These are phyloP conservation scores for Polygonum maritimum DNA, from an alignment of 148 eudicot species.

Conservation along the genomic window DNA sequence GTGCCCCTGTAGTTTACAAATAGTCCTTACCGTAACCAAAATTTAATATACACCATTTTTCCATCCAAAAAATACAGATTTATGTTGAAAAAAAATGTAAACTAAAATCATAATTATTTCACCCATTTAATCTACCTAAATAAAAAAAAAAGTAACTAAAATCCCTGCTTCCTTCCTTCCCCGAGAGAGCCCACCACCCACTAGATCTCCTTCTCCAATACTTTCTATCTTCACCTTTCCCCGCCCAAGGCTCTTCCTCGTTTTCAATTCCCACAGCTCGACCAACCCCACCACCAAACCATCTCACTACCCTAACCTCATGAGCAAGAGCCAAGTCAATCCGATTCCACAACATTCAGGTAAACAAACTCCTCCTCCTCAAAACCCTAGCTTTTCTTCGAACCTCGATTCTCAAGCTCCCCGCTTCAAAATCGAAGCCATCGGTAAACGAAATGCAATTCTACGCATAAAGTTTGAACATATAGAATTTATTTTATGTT, in stretches of 20 bases:
- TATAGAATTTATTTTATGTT: too few species aligned
- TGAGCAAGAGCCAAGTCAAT: slow-evolving; percentile 25
- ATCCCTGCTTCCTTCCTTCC: not conserved
- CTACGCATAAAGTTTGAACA: too few species aligned
- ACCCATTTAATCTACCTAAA: too few species aligned
- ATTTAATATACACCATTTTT: too few species aligned
- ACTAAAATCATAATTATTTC: too few species aligned
- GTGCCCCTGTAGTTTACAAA: too few species aligned
- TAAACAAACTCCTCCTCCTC: not conserved
- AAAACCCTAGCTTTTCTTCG: slow-evolving; percentile 17
- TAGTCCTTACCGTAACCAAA: too few species aligned
- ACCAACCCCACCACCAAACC: slow-evolving; percentile 1
- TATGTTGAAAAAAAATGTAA: too few species aligned
- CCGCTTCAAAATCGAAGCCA: not conserved
- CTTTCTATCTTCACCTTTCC: not conserved
- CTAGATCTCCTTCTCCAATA: slow-evolving; percentile 1
- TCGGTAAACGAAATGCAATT: not conserved
- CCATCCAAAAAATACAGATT: too few species aligned
- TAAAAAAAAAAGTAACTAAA: too few species aligned
- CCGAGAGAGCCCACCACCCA: not conserved
- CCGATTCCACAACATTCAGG: slow-evolving; percentile 24
- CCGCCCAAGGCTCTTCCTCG: slow-evolving; percentile 29
- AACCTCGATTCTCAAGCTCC: not conserved
- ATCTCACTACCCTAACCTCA: not conserved
- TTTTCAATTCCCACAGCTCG: slow-evolving; percentile 23